Conservation (phyloP, 1,284 basidiomycete species). For the Lentinus polychrous region DNA sequence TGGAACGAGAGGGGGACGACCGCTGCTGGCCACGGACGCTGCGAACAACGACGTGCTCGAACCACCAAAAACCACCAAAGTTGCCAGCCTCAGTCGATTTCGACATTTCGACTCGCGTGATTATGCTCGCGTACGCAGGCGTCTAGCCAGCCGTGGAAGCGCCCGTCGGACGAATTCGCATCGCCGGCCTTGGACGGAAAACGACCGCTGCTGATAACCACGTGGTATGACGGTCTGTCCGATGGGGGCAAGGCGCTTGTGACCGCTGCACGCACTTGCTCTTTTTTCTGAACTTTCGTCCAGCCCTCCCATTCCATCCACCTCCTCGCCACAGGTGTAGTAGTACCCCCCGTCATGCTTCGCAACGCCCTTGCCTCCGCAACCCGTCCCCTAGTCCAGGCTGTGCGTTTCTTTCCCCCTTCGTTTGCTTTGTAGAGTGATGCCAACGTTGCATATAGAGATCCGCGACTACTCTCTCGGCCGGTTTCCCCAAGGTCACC, state of each 20-base stretch:
- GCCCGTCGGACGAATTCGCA: not conserved
- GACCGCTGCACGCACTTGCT: too few species aligned
- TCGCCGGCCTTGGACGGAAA: not conserved
- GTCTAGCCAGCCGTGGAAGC: not conserved
- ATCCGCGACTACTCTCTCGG: conserved; percentile 73
- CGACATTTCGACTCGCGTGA: not conserved
- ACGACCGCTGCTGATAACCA: not conserved
- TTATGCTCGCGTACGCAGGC: not conserved
- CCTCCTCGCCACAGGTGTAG: conserved; percentile 13
- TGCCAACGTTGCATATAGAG: conserved; percentile 35
- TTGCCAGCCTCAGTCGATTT: not conserved
- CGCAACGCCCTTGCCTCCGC: conserved; percentile 56
- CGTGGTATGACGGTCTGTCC: conserved; percentile 7
- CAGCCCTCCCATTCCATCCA: conserved; percentile 1
- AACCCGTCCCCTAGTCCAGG: conserved; percentile 47
- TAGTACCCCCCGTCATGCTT: conserved; percentile 42
- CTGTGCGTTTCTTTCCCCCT: conserved; percentile 33
- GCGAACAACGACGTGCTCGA: not conserved
- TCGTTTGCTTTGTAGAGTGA: not conserved
- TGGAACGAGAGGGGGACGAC: not conserved
- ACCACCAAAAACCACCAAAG: not conserved
- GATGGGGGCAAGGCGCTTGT: not conserved
- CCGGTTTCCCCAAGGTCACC: conserved; percentile 71
- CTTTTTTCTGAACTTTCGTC: conserved; percentile 11
- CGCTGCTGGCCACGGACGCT: not conserved